A percentile compares a stretch with the other conserved stretches of the same genome.
Evolutionary conservation across 2,329 filamentous ascomycete genomes (phyloP).

Genomic region (Xylaria digitata): DNA sequence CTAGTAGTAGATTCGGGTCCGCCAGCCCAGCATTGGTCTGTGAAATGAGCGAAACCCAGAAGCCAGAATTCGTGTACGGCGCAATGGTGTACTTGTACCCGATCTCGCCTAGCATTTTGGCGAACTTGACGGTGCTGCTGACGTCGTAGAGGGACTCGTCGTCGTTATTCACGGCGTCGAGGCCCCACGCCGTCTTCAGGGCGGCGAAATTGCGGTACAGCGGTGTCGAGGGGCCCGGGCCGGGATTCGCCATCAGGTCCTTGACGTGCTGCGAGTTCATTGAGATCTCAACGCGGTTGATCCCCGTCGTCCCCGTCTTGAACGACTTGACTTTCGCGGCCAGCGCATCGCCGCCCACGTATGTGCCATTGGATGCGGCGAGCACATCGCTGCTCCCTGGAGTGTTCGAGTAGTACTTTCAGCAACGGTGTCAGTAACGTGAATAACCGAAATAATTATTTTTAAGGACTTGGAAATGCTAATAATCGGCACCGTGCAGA

Average conservation of each 20-base stretch:
- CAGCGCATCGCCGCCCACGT: conserved; percentile 61
- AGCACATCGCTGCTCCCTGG: conserved; percentile 52
- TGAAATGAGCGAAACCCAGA: conserved; percentile 52
- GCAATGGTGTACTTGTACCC: conserved; percentile 58
- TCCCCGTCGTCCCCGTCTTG: conserved; percentile 51
- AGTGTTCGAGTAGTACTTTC: conserved; percentile 57
- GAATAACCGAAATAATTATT: not conserved
- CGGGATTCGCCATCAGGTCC: conserved; percentile 53
- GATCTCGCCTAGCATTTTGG: conserved; percentile 54
- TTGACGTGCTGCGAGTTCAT: conserved; percentile 58
- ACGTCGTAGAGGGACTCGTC: conserved; percentile 59
- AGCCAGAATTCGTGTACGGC: conserved; percentile 55
- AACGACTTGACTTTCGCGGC: conserved; percentile 59
- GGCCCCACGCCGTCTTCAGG: conserved; percentile 55
- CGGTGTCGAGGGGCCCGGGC: conserved; percentile 49
- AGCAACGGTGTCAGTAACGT: conserved; percentile 3
- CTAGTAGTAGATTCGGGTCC: conserved; percentile 50
- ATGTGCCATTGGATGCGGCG: conserved; percentile 55
- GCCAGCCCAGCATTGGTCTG: conserved; percentile 48
- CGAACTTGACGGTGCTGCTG: conserved; percentile 56
- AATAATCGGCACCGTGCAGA: not conserved
- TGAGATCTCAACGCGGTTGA: conserved; percentile 56
- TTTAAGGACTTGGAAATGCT: not conserved
- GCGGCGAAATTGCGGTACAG: conserved; percentile 56
- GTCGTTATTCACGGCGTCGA: conserved; percentile 61